Evolutionary conservation across 345 rosid genomes (phyloP).

Genomic region (Salix brachista): DNA sequence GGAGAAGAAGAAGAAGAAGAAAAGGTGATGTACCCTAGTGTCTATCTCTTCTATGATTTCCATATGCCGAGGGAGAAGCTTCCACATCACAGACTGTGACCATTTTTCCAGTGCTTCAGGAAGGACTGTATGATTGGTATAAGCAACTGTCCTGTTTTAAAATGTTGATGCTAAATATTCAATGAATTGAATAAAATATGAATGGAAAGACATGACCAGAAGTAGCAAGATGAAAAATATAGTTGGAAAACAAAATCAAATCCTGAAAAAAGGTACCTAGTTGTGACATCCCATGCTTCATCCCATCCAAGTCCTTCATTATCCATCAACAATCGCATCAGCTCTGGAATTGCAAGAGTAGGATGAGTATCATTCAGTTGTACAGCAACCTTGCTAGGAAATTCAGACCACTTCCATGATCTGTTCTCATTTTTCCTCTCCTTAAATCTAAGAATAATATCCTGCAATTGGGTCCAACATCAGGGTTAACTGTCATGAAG

Average conservation of each 20-base stretch:
- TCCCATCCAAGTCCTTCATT: slow-evolving; percentile 96
- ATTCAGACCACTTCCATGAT: slow-evolving; percentile 74
- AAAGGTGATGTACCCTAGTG: slow-evolving; percentile 53
- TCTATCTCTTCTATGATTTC: slow-evolving; percentile 94
- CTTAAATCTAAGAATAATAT: slow-evolving; percentile 77
- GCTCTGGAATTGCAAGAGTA: slow-evolving; percentile 94
- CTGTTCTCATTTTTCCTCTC: slow-evolving; percentile 57
- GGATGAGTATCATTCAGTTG: slow-evolving; percentile 99
- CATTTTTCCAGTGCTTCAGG: slow-evolving; percentile 98
- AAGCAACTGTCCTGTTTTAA: slow-evolving; percentile 74
- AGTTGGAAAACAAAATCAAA: neutral
- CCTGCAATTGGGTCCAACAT: slow-evolving; percentile 47
- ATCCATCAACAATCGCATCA: slow-evolving; percentile 88
- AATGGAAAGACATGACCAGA: neutral
- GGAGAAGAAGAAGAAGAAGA: slow-evolving; percentile 1
- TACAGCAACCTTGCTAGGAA: slow-evolving; percentile 84
- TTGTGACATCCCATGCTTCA: slow-evolving; percentile 91
- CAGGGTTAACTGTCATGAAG: neutral
- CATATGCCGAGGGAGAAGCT: slow-evolving; percentile 99
- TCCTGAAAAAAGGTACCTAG: slow-evolving; percentile 37
- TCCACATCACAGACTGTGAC: slow-evolving; percentile 90
- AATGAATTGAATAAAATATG: slow-evolving; percentile 6
- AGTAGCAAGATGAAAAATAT: neutral
- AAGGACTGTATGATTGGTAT: slow-evolving; percentile 97
- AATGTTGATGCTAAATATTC: slow-evolving; percentile 16